Percentiles rank a stretch among this genome's conserved stretches.
phyloP scores from a whole-genome alignment of 2,329 filamentous ascomycete species.

The Phyllosticta paracitricarpa region DNA sequence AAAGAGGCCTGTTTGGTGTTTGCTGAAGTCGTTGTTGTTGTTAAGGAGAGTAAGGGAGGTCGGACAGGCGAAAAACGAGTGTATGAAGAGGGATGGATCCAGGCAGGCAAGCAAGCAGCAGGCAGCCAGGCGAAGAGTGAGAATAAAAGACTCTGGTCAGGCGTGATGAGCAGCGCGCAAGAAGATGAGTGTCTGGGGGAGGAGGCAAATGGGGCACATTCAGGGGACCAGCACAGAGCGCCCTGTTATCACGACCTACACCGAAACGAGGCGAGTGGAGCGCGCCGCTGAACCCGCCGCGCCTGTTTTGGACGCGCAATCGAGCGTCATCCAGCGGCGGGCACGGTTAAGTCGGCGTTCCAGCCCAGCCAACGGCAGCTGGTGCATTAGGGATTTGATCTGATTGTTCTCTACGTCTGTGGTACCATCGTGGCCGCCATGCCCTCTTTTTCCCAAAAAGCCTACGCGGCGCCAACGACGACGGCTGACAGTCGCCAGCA shows the following conservation, averaged over 20 bases:
- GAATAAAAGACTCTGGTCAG: background rate
- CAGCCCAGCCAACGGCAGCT: background rate
- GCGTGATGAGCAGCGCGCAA: background rate
- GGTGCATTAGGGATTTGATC: background rate
- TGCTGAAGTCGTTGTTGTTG: background rate
- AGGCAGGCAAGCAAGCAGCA: background rate
- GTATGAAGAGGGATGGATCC: background rate
- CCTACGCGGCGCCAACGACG: background rate
- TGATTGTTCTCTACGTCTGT: background rate
- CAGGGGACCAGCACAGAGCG: constrained; percentile 6
- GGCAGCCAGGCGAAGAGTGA: background rate
- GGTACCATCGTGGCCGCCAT: background rate
- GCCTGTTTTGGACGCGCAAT: constrained; percentile 10
- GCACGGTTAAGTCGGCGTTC: background rate
- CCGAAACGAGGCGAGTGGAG: constrained; percentile 12
- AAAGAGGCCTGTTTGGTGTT: constrained; percentile 1
- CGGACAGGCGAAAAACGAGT: background rate
- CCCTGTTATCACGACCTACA: background rate
- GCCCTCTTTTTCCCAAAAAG: background rate
- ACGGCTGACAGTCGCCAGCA: background rate
- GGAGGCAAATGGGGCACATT: background rate
- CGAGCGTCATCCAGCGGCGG: constrained; percentile 1
- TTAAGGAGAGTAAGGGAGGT: background rate
- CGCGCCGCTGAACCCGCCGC: constrained; percentile 3
- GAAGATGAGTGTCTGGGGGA: background rate